A percentile compares a stretch with the other conserved stretches of the same genome.
Evolutionary conservation across 768 basidiomycete genomes (phyloP).

Genomic region (Pisolithus sp.): DNA sequence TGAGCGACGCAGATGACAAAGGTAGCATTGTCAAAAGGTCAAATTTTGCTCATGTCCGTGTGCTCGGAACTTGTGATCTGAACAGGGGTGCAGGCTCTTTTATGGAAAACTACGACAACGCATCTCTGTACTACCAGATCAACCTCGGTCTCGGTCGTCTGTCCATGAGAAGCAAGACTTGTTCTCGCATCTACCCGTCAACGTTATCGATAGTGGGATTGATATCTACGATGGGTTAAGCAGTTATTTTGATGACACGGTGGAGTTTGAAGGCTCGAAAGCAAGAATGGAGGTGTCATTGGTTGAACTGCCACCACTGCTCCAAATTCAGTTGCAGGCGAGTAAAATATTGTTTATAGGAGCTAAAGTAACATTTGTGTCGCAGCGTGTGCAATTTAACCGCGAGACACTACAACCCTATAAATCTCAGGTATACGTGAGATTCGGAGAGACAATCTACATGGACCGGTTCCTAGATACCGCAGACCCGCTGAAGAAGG

Average conservation of each 20-base stretch:
- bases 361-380: slow-evolving; percentile 6
- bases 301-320: slow-evolving; percentile 79
- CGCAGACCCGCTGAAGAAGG: slow-evolving; percentile 65
- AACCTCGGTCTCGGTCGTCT: slow-evolving; percentile 41
- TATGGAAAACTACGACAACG: slow-evolving; percentile 82
- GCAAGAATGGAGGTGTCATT: slow-evolving; percentile 83
- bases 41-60: slow-evolving; percentile 2
- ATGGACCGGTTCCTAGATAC: slow-evolving; percentile 90
- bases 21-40: slow-evolving; percentile 86
- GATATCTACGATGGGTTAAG: slow-evolving; percentile 94
- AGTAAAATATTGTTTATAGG: slow-evolving; percentile 12
- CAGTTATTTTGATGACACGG: slow-evolving; percentile 82
- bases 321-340: slow-evolving; percentile 96
- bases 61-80: background rate
- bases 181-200: slow-evolving; percentile 91
- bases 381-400: slow-evolving; percentile 89
- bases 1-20: slow-evolving; percentile 39
- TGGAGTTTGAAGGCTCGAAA: slow-evolving; percentile 83
- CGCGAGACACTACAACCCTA: slow-evolving; percentile 84
- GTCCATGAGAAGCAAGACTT: slow-evolving; percentile 84
- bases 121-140: slow-evolving; percentile 30
- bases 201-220: slow-evolving; percentile 81
- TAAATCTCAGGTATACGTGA: slow-evolving; percentile 95
- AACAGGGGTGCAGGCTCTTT: slow-evolving; percentile 53
- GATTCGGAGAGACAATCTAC: slow-evolving; percentile 78